These are phyloP conservation scores for Primulina eburnea DNA, from an alignment of 257 asterid species.

Conservation along the genomic window DNA sequence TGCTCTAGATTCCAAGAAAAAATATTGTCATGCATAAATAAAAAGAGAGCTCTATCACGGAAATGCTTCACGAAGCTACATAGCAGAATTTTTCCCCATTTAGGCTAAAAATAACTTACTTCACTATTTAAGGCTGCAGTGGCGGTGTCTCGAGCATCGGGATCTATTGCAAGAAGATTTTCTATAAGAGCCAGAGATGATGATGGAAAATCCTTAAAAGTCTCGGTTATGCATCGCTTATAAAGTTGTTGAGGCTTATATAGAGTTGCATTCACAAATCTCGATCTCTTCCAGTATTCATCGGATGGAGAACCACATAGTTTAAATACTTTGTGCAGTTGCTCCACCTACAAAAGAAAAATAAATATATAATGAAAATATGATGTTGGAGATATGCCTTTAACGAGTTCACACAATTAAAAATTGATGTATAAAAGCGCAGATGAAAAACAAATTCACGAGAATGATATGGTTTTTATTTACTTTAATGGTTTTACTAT, in stretches of 20 bases:
- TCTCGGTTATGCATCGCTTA: conserved; percentile 57
- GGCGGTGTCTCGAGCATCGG: conserved; percentile 78
- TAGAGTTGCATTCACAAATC: conserved; percentile 67
- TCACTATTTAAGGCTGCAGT: conserved; percentile 66
- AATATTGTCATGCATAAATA: not conserved
- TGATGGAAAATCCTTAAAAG: conserved; percentile 72
- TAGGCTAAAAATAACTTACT: conserved; percentile 38
- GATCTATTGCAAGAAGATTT: conserved; percentile 75
- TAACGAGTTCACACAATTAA: not conserved
- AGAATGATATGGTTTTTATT: not conserved
- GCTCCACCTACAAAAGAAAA: conserved; percentile 60
- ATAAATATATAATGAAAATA: not conserved
- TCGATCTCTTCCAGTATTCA: conserved; percentile 84
- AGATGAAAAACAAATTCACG: not conserved
- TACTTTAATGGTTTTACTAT: not conserved
- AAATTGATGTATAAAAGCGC: not conserved
- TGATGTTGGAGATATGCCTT: not conserved
- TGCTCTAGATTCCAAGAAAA: not conserved
- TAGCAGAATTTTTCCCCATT: not conserved
- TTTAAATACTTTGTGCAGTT: conserved; percentile 85
- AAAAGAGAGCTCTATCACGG: not conserved
- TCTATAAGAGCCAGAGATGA: conserved; percentile 59
- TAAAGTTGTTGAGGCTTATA: conserved; percentile 83
- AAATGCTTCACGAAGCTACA: not conserved
- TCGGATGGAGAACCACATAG: conserved; percentile 89